A percentile compares a stretch with the other conserved stretches of the same genome.
Evolutionary conservation across 768 basidiomycete genomes (phyloP).

Genomic region (Russula foetens): DNA sequence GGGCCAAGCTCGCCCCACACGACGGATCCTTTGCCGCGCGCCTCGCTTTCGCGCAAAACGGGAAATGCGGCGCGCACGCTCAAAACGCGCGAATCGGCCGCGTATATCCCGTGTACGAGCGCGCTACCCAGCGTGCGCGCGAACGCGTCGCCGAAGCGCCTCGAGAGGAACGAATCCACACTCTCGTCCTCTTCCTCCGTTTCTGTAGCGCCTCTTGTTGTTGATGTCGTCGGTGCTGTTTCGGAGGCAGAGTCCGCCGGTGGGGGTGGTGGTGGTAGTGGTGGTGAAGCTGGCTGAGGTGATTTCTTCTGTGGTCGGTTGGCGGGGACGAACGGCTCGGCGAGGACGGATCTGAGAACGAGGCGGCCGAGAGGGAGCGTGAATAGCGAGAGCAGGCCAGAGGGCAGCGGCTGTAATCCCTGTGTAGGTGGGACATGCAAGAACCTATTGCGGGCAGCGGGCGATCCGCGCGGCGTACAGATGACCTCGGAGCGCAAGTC

Average conservation of each 20-base stretch:
- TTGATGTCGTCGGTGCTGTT: neutral
- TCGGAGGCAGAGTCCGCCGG: no score
- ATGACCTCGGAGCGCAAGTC: constrained; percentile 51
- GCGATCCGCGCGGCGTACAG: constrained; percentile 54
- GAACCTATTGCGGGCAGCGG: constrained; percentile 73
- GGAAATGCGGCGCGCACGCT: constrained; percentile 77
- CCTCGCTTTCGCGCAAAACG: constrained; percentile 59
- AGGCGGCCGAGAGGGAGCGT: constrained; percentile 31
- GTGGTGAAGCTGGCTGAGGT: no score
- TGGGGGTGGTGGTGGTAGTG: no score
- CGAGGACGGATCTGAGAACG: constrained; percentile 46
- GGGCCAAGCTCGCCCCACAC: constrained; percentile 45
- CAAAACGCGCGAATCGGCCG: constrained; percentile 67
- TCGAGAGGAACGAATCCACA: constrained; percentile 65
- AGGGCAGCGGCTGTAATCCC: constrained; percentile 47
- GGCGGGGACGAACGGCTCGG: constrained; percentile 45
- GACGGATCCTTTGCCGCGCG: constrained; percentile 61
- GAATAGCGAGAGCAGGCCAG: constrained; percentile 33
- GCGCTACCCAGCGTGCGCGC: constrained; percentile 70
- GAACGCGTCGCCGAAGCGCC: constrained; percentile 64
- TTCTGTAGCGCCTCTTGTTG: neutral
- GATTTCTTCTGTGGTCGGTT: neutral
- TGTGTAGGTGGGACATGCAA: constrained; percentile 45
- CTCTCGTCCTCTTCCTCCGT: constrained; percentile 38
- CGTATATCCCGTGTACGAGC: constrained; percentile 89